Base-by-base conservation (phyloP, 2,329 filamentous ascomycete species). In the Sphaerulina populicola region DNA sequence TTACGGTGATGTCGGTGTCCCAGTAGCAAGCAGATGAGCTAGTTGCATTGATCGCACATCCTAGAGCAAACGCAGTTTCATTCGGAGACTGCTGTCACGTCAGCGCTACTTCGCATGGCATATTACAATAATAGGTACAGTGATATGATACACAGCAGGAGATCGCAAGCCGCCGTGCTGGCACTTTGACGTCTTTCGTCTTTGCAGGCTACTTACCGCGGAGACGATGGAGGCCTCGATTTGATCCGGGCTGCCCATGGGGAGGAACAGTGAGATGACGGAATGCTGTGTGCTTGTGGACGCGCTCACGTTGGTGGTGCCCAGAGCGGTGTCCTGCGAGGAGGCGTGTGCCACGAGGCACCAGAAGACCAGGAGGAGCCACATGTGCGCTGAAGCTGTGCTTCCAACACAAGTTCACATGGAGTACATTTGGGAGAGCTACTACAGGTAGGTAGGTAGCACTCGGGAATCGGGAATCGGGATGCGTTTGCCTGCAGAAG, bases 1-100 rank as follows among this genome's bases (percentile, higher is more conserved):
- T 66, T 2, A 66, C 49, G 7, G 60, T 65, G 44, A 65, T 58
- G 8, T 63, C 52, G 14, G 58, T 52, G 21, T 55, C 44, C 54
- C 64, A 57, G 8, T 40, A 35, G 45, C 64, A 65, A 23, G 38
- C 51, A 27, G 23, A 27, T 14, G 54, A 54, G 35, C 52, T 54
- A n/a, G 51, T 54, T 29, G 47, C 37, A 21, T 51, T 40, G 3
- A 49, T 37, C 11, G 27, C 41, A 50, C 62, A 65, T 27, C 59
- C 57, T 4, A 65, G 51, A 12, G 60, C 62, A 45, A 59, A 64
- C 15, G 58, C 60, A 4, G 63, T 64, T 27, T 56, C 42, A 21
- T 60, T 59, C 3, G 57, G 56, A 18, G 56, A 53, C 53, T 58
- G 45, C 18, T n/a, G 29, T 18, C 27, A 11, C 6, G 15, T 48